Evolutionary conservation across 352 stramenopile genomes (phyloP), one percentile per base, ranked within the genome.

Genomic region (Phytophthora uliginosa): DNA sequence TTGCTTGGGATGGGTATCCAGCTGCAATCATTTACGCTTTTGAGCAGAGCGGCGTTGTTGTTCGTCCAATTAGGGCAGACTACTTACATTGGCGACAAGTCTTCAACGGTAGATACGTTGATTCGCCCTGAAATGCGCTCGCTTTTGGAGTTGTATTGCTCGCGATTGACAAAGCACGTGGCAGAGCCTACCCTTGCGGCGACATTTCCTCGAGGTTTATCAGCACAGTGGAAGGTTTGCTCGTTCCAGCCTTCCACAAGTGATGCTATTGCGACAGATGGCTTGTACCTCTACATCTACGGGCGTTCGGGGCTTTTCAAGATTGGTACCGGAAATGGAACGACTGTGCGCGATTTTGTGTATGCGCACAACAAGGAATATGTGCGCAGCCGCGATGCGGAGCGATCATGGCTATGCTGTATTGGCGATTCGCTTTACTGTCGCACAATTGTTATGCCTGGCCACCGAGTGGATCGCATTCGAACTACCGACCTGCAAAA

Each of bases 321-420:
- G 59, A 76, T 95, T 62, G 88, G 88, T 13, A 95, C 88, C 10
- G 88, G 88, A 7, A 76, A 89, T 59, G 85, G 83, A 22, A 66
- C 67, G 7, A 95, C 88, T 13, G 59, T 93, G 28, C 85, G 85
- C 31, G 86, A 94, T 65, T 91, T 83, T 24, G 88, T 95, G 20
- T 95, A 95, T 52, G 77, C 64, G 6, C 83, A 89, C 45, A 93
- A 93, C 63, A 83, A 77, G 24, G 58, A 61, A 12, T 95, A 95
- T 71, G 66, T 51, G 47, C 80, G 88, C 15, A 85, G 71, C 26
- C 75, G 79, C 28, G 85, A 95, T 58, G 83, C 85, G 2, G 88
- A 95, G 53, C 76, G 88, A 17, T 93, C 86, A n/a, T 95, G 88
- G 88, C 74, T 95, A 34, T 93, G 86, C 59, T 84, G 79, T n/a